Evolutionary conservation across 257 asterid species (phyloP), one percentile per base, ranked within the genome.

Genomic region (Salvia rosmarinus): DNA sequence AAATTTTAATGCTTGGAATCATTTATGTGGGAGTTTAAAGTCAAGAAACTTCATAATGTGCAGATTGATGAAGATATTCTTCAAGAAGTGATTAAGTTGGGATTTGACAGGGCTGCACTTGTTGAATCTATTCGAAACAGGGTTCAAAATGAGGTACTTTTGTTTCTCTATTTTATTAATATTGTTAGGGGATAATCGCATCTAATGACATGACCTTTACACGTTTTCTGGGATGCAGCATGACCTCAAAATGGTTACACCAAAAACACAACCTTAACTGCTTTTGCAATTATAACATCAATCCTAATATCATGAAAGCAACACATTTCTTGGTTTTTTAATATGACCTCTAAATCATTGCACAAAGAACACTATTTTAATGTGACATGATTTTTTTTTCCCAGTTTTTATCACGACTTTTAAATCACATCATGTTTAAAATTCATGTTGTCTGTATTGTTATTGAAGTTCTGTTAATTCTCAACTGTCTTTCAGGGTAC

Each of bases 51-150:
- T 58, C 58, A 14, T 46, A 49, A 28, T 68, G 61, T 71, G 85
- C 90, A 92, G 98, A 86, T 92, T 30, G 97, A 90, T 67, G 98
- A 92, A 85, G 97, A 92, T 56, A 90, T 92, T 79, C 95, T 92
- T 64, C 93, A 79, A 70, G 95, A 88, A 80, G 95, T 92, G 66
- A 69, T 87, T 73, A 85, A 90, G 82, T 88, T 82, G 97, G 96
- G 96, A 68, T 90, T 90, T 77, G 90, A 88, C 77, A 76, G 90
- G 85, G 82, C 71, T 72, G 78, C 40, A 74, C 86, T 92, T 47
- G 64, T 85, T 76, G 98, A 90, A 50, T 92, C 98, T 64, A 88
- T 92, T 59, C 86, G 82, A 75, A 90, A 78, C 81, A 79, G 96
- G 82, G 91, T 85, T 71, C 96, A 89, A 76, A 92, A 90, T 83